Conservation (phyloP, 345 rosid species). For the Heritiera fomes region DNA sequence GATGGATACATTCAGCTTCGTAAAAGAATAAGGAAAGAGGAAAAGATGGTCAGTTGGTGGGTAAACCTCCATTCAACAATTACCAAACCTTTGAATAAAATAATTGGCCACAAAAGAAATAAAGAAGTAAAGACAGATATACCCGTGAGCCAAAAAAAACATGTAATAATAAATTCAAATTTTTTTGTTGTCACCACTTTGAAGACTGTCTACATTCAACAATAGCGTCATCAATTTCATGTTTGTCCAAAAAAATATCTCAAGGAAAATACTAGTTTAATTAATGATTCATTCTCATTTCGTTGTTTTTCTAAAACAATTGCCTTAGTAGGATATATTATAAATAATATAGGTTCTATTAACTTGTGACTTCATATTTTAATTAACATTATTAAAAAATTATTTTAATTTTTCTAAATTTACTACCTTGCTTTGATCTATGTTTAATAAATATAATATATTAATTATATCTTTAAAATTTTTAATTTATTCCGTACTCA, state of each 20-base stretch:
- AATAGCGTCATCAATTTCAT: not conserved
- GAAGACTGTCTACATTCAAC: not conserved
- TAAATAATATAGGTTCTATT: too few species aligned
- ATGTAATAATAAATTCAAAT: not conserved
- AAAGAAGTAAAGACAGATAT: conserved; percentile 4
- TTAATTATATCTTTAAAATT: too few species aligned
- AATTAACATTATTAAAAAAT: too few species aligned
- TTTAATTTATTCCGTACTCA: too few species aligned
- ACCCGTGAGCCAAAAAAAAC: conserved; percentile 30
- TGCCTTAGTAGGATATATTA: too few species aligned
- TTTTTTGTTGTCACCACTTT: not conserved
- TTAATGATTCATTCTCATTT: not conserved
- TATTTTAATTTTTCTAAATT: too few species aligned
- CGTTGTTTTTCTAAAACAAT: not conserved
- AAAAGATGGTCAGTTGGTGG: too few species aligned
- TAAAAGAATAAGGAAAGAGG: too few species aligned
- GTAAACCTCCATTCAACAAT: conserved; percentile 22
- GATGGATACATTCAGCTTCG: too few species aligned
- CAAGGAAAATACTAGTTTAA: not conserved
- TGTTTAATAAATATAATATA: too few species aligned
- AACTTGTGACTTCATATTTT: too few species aligned
- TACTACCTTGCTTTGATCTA: too few species aligned
- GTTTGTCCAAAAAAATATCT: not conserved
- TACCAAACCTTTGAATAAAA: conserved; percentile 10
- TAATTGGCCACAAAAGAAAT: not conserved